A percentile compares a stretch with the other conserved stretches of the same genome.
phyloP scores from a whole-genome alignment of 768 basidiomycete genomes.

The Agaricus bisporus region DNA sequence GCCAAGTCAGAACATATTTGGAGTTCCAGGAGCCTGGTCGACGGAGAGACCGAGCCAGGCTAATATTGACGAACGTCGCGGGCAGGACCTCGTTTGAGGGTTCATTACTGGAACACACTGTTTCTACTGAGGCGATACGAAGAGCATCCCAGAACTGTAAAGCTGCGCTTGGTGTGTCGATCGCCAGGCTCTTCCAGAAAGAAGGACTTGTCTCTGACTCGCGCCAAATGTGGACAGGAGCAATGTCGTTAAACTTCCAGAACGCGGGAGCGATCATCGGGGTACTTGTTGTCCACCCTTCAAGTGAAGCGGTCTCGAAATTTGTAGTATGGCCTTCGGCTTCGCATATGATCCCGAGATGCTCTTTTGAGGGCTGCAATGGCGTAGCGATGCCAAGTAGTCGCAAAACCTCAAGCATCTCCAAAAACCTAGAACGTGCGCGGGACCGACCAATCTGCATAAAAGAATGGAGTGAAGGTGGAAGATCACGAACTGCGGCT shows the following conservation, averaged over 20 bases:
- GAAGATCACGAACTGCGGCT: constrained; percentile 47
- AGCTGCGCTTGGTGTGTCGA: constrained; percentile 33
- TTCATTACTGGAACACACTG: constrained; percentile 14
- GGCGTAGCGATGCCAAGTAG: constrained; percentile 57
- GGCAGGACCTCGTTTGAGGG: constrained; percentile 8
- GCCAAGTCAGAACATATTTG: constrained; percentile 57
- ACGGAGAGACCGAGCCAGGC: constrained; percentile 46
- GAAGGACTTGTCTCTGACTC: constrained; percentile 42
- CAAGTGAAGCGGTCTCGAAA: constrained; percentile 38
- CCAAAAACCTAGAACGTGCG: constrained; percentile 53
- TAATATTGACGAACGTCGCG: constrained; percentile 16
- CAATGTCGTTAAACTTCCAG: constrained; percentile 54
- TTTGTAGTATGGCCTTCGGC: constrained; percentile 35
- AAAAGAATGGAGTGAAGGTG: constrained; percentile 39
- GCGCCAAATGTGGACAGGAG: constrained; percentile 58
- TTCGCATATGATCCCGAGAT: constrained; percentile 41
- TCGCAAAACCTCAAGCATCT: constrained; percentile 54
- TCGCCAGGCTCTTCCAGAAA: constrained; percentile 46
- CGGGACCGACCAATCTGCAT: constrained; percentile 57
- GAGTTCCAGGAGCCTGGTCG: constrained; percentile 55
- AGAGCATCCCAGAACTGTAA: constrained; percentile 54
- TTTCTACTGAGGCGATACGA: constrained; percentile 38
- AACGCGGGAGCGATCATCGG: constrained; percentile 48
- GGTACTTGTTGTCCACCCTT: constrained; percentile 38
- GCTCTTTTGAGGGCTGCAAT: constrained; percentile 35